These are phyloP conservation scores for Trichoderma sp. DNA, from an alignment of 2,329 filamentous ascomycete species.

Conservation along the genomic window DNA sequence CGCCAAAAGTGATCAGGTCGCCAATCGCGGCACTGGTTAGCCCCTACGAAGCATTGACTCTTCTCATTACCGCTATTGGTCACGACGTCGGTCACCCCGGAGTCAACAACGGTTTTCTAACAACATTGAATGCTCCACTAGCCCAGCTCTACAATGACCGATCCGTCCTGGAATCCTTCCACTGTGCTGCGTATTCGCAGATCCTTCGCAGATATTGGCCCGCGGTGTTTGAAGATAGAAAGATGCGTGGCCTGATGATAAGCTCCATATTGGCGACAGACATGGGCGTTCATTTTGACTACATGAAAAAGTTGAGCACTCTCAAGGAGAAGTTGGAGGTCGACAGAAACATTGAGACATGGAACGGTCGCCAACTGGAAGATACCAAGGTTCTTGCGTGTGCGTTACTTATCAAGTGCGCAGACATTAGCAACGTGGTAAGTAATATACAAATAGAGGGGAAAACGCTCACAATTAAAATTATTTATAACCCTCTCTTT, in stretches of 20 bases:
- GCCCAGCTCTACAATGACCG: constrained; percentile 97
- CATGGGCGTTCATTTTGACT: constrained; percentile 96
- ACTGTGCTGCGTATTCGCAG: constrained; percentile 95
- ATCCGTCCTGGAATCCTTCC: constrained; percentile 95
- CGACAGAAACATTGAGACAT: constrained; percentile 68
- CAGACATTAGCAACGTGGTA: constrained; percentile 98
- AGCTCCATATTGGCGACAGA: constrained; percentile 97
- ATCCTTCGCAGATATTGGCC: constrained; percentile 94
- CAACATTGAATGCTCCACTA: constrained; percentile 87
- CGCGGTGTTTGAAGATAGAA: constrained; percentile 72
- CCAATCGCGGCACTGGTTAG: constrained; percentile 75
- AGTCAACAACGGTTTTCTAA: constrained; percentile 95
- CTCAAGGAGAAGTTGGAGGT: constrained; percentile 77
- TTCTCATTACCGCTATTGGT: constrained; percentile 94
- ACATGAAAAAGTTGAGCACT: constrained; percentile 86
- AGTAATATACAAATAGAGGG: constrained; percentile 46
- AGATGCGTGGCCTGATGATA: constrained; percentile 89
- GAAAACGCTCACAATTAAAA: not conserved
- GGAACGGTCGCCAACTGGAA: constrained; percentile 75
- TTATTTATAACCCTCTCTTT: not conserved
- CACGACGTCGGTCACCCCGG: constrained; percentile 97
- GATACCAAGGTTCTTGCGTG: constrained; percentile 82
- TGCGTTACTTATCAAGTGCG: constrained; percentile 93
- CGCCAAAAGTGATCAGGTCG: constrained; percentile 51
- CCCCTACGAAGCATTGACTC: constrained; percentile 84